Conservation (phyloP, 2,329 filamentous ascomycete species). For the Aspergillus sergii region DNA sequence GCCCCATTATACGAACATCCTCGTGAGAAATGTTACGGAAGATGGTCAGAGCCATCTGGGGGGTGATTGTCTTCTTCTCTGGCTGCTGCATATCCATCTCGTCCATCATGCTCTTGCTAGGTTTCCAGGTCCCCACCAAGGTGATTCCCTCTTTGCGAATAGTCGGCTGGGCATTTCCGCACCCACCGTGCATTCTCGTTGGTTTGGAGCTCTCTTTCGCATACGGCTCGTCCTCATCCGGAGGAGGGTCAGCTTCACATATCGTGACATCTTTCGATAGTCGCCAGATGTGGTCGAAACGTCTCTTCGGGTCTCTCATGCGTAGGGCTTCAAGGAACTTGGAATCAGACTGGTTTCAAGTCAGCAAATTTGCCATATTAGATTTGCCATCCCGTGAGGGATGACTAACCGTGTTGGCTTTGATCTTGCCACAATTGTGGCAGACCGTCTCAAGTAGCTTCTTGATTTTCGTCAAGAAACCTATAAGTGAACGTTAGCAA, state of each 20-base stretch:
- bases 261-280: constrained; percentile 85
- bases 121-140: constrained; percentile 75
- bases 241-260: constrained; percentile 76
- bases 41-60: constrained; percentile 81
- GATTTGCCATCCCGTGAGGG: constrained; percentile 60
- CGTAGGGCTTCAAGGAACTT: constrained; percentile 80
- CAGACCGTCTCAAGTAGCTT: constrained; percentile 98
- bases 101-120: constrained; percentile 73
- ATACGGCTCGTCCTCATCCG: constrained; percentile 69
- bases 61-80: constrained; percentile 80
- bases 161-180: constrained; percentile 85
- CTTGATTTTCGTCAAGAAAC: constrained; percentile 99
- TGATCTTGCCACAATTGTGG: constrained; percentile 97
- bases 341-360: constrained; percentile 70
- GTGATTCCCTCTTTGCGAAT: constrained; percentile 86
- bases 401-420: constrained; percentile 96
- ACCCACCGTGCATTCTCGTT: constrained; percentile 75
- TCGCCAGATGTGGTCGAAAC: constrained; percentile 90
- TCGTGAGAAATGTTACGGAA: constrained; percentile 81
- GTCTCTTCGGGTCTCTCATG: constrained; percentile 87
- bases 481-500: constrained; percentile 52
- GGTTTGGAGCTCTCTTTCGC: constrained; percentile 63
- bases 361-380: constrained; percentile 55
- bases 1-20: constrained; percentile 82
- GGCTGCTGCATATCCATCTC: constrained; percentile 62